These are phyloP conservation scores for Didymella keratinophila DNA, from an alignment of 2,329 filamentous ascomycete genomes.

Conservation along the genomic window DNA sequence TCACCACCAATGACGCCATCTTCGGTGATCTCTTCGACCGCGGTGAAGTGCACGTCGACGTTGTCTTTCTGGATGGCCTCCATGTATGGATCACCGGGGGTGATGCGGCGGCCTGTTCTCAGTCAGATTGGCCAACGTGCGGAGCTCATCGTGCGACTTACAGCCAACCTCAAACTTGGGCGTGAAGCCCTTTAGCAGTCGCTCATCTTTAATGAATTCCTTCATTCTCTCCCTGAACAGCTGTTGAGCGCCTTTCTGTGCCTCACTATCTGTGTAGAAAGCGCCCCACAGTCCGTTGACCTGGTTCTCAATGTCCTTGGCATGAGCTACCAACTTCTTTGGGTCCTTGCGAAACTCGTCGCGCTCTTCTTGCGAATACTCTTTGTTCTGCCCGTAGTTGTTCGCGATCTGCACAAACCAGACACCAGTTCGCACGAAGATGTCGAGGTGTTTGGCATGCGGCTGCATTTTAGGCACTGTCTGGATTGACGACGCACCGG, in stretches of 20 bases:
- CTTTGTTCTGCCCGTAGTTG: conserved; percentile 56
- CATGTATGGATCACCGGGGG: conserved; percentile 62
- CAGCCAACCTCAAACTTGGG: conserved; percentile 58
- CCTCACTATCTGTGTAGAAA: conserved; percentile 55
- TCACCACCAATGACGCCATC: conserved; percentile 56
- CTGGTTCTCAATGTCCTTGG: conserved; percentile 57
- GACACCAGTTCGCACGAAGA: conserved; percentile 57
- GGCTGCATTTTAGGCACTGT: conserved; percentile 59
- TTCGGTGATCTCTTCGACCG: conserved; percentile 56
- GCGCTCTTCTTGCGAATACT: conserved; percentile 55
- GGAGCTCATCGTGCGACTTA: conserved; percentile 16
- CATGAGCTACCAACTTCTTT: conserved; percentile 53
- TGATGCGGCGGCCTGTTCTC: conserved; percentile 51
- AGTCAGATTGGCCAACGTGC: neutral
- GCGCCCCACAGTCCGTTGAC: conserved; percentile 58
- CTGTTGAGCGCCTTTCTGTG: conserved; percentile 51
- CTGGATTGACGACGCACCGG: conserved; percentile 56
- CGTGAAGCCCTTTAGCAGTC: conserved; percentile 58
- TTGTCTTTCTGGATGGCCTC: conserved; percentile 59
- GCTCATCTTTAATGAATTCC: conserved; percentile 61
- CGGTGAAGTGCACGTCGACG: conserved; percentile 60
- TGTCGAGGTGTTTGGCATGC: conserved; percentile 55
- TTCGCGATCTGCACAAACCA: conserved; percentile 58
- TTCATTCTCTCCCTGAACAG: conserved; percentile 56
- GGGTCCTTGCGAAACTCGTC: conserved; percentile 55